phyloP scores from a whole-genome alignment of 2,329 filamentous ascomycete species.

The Fusarium torulosum region DNA sequence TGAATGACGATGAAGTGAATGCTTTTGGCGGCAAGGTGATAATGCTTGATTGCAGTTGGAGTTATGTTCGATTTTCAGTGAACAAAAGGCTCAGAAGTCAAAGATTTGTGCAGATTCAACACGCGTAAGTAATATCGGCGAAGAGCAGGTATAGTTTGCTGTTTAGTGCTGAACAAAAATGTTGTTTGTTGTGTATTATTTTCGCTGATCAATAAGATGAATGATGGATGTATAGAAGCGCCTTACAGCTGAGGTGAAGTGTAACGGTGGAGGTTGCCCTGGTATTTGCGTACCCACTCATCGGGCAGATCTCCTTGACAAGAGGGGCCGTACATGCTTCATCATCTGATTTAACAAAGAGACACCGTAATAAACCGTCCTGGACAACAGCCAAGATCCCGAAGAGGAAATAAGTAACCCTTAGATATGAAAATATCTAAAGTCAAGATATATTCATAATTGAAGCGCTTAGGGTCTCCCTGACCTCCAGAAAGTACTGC shows the following conservation, averaged over 20 bases:
- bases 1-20: neutral
- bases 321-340: neutral
- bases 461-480: neutral
- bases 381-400: neutral
- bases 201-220: neutral
- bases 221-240: neutral
- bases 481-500: too few species aligned
- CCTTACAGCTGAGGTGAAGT: slow-evolving; percentile 5
- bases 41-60: neutral
- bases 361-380: neutral
- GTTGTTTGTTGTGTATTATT: neutral
- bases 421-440: too few species aligned
- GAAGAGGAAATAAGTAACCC: too few species aligned
- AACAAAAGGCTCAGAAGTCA: neutral
- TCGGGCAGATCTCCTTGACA: neutral
- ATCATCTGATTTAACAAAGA: neutral
- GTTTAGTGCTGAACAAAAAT: neutral
- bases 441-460: too few species aligned
- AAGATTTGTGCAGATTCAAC: neutral
- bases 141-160: too few species aligned
- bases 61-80: neutral
- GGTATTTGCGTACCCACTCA: slow-evolving; percentile 3
- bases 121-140: neutral
- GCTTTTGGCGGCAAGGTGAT: neutral
- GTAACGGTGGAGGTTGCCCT: neutral